phyloP scores from a whole-genome alignment of 257 asterid species.

The Fraxinus excelsior region DNA sequence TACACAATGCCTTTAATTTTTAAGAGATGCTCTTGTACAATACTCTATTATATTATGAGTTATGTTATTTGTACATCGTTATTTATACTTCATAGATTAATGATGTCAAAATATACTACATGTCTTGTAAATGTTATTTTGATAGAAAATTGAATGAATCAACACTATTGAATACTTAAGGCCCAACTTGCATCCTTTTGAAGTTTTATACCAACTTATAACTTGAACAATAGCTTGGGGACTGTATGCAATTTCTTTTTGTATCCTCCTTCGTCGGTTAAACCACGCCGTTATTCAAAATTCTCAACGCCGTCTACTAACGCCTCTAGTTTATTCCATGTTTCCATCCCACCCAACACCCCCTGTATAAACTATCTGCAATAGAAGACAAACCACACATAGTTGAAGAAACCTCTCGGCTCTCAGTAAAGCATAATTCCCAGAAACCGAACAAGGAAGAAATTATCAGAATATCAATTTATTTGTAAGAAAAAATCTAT shows the following conservation, averaged over 20 bases:
- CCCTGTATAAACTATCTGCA: background rate
- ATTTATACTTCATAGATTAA: too few species aligned
- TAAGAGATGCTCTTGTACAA: too few species aligned
- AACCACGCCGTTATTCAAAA: background rate
- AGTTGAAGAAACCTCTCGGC: background rate
- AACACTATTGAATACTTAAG: background rate
- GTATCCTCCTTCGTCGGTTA: background rate
- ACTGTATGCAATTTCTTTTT: background rate
- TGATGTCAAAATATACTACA: too few species aligned
- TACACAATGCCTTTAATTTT: too few species aligned
- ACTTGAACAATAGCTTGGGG: background rate
- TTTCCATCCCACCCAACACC: background rate
- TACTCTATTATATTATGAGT: too few species aligned
- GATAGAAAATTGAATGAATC: background rate
- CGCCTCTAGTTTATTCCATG: background rate
- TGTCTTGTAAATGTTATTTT: too few species aligned
- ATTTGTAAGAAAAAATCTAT: background rate
- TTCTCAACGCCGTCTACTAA: background rate
- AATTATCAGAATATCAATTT: background rate
- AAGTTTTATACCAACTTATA: background rate
- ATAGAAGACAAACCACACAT: background rate
- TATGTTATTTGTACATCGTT: too few species aligned
- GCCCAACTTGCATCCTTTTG: background rate
- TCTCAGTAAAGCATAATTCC: background rate
- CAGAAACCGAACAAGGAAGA: background rate